These are phyloP conservation scores for sorghum (Sorghum bicolor) DNA, from an alignment of 176 grass and related monocot genomes.

Conservation along the genomic window Sorghum_bicolor_NCBIv3 NC_012873.2:62972501-62973000, in stretches of 20 bases:
- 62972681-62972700: background rate
- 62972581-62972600: conserved; percentile 2
- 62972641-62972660: background rate
- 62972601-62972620: background rate
- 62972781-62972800: conserved; percentile 11
- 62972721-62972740: background rate
- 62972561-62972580: background rate
- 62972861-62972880: background rate
- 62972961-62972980: no score
- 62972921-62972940: background rate
- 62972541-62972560: background rate
- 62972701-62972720: background rate
- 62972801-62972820: no score
- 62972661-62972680: background rate
- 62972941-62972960: no score
- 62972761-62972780: background rate
- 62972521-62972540: background rate
- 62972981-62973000: background rate
- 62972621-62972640: background rate
- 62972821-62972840: background rate
- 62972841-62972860: background rate
- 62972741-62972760: background rate
- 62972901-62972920: background rate
- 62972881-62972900: background rate
- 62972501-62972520: background rate